A percentile compares a stretch with the other conserved stretches of the same genome.
Evolutionary conservation across 495 filamentous ascomycete species (phyloP).

Genomic region (Thermochaetoides thermophila): DNA sequence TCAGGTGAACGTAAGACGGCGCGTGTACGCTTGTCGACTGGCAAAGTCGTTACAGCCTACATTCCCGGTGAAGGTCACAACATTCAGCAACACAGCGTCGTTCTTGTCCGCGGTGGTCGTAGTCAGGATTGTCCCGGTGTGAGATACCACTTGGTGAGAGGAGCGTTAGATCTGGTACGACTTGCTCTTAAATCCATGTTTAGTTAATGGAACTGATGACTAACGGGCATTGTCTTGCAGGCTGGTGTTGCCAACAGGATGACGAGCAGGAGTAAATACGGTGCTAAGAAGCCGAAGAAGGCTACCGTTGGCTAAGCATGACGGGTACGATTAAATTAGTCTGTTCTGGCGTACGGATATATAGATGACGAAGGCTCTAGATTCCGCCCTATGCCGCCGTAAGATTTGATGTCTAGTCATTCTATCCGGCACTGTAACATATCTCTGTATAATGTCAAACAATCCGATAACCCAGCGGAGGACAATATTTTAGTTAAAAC

Average conservation of each 20-base stretch:
- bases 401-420: no score
- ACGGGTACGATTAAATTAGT: no score
- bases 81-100: conserved; percentile 96
- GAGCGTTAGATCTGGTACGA: conserved; percentile 86
- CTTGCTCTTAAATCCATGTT: conserved; percentile 1
- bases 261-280: conserved; percentile 85
- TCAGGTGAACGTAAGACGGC: conserved; percentile 89
- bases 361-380: no score
- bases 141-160: conserved; percentile 82
- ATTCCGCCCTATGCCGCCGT: no score
- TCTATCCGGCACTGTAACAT: no score
- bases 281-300: conserved; percentile 95
- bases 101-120: conserved; percentile 79
- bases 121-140: conserved; percentile 97
- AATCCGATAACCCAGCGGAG: no score
- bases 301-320: conserved; percentile 32
- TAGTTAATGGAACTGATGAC: background rate
- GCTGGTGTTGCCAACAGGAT: conserved; percentile 78
- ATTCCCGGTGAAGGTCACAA: conserved; percentile 98
- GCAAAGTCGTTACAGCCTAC: conserved; percentile 74
- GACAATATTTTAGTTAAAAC: no score
- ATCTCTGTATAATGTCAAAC: conserved; percentile 2
- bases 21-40: conserved; percentile 73
- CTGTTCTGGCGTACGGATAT: no score
- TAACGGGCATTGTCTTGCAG: conserved; percentile 30